Evolutionary conservation across 2,329 filamentous ascomycete genomes (phyloP), one percentile per base, ranked within the genome.

Genomic region (Dothistroma septosporum): DNA sequence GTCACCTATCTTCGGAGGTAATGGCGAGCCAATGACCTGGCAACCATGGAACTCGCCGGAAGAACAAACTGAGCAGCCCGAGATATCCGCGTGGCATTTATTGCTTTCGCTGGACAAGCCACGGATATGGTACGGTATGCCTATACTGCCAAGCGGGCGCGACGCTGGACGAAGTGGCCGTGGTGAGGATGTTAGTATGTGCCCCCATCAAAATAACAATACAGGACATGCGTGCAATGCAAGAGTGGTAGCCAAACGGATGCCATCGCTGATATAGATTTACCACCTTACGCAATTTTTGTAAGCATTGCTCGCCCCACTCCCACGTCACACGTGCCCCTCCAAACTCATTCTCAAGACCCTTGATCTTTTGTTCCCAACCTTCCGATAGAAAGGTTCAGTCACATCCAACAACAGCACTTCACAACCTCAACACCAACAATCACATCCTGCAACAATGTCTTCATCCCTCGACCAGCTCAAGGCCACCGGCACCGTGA

Each of bases 401-500:
- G 41, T 53, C 56, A 52, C 21, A 28, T 28, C 16, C 19, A 44
- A 46, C 54, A 56, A 32, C n/a, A 21, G 10, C 32, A 28, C 19
- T 22, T 37, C 8, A 58, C 41, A 41, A 5, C 41, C 4, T 12
- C 16, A 35, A 16, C 28, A 53, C 50, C 24, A 50, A 24, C n/a
- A 53, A 46, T 35, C 61, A 62, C n/a, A 58, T 24, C 59, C 50
- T 12, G 22, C 57, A 66, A 74, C 50, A 67, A 97, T 97, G 92
- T 80, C 91, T 79, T 88, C 82, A 79, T 91, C 92, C 79, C 89
- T 99, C 73, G 94, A 97, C 73, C 92, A 97, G 83, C 87, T 99
- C 78, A 99, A 99, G 86, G 87, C 91, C 83, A 80, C 89, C 77
- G 94, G 94, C 88, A 99, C 94, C 75, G 92, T 96, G 85, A 80